Base-by-base conservation (phyloP, 176 grass and related monocot genomes). In the Oryza longistaminata region DNA sequence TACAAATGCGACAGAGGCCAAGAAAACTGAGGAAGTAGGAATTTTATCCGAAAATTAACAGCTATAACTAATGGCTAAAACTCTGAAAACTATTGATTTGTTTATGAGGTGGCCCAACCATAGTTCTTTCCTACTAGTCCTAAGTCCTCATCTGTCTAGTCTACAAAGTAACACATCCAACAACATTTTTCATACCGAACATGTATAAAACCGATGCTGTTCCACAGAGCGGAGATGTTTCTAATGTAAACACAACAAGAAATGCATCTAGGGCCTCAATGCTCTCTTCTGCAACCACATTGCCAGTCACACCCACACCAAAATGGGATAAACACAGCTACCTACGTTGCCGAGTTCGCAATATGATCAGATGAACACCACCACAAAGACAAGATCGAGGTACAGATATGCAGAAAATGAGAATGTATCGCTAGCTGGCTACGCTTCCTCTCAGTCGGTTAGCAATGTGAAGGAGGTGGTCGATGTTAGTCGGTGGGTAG, bases 401-500 rank as follows among this genome's bases (percentile, higher is more conserved):
- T 75, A 75, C 82, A 61, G 10, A 25, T 11, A 75, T 52, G n/a
- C 55, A 78, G 29, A 39, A 39, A 83, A 87, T 39, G 71, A 16
- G 19, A 85, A 25, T 29, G 29, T 25, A 71, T 44, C 40, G 40
- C 69, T 90, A 87, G 80, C 48, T 79, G 2, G 89, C 80, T 79
- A 90, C 50, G 0, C 80, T 90, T 62, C 89, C 89, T 90, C 89
- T 88, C 71, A 95, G 71, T 31, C 86, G 85, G 81, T 88, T 87
- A 81, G 96, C 89, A n/a, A 96, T 85, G 68, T 94, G 83, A 12
- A 98, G 86, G 52, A 98, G 82, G 80, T 95, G 74, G 53, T 87
- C 89, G 1, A 98, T 85, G 88, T 94, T 92, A 70, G 91, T 84
- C 75, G 88, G 76, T 44, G 93, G 91, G 71, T 96, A 98, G 86